These are phyloP conservation scores for Aspergillus fumigatus DNA, from an alignment of 2,329 filamentous ascomycete genomes.

Conservation along the genomic window DNA sequence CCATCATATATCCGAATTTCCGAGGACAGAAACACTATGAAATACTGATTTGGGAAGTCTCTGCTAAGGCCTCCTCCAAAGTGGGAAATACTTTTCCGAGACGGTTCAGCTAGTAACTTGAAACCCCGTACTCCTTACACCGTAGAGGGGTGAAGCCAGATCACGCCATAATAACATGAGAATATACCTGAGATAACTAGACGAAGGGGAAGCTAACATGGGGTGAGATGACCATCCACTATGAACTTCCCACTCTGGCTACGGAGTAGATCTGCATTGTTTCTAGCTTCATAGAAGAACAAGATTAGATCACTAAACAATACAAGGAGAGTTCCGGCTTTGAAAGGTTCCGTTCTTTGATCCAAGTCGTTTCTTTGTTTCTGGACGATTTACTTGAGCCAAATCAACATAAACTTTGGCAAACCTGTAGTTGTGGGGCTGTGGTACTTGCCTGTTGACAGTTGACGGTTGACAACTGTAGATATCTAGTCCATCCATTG, in stretches of 20 bases:
- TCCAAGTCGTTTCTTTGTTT: background rate
- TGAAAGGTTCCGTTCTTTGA: background rate
- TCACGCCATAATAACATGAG: background rate
- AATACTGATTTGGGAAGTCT: background rate
- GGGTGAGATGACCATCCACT: background rate
- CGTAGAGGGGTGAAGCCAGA: background rate
- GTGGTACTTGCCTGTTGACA: background rate
- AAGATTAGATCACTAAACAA: background rate
- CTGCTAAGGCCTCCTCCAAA: background rate
- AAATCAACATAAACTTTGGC: conserved; percentile 7
- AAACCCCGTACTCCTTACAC: too few species aligned
- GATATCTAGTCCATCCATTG: too few species aligned
- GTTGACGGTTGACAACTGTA: background rate
- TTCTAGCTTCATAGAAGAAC: background rate
- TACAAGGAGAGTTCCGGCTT: background rate
- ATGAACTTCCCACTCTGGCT: background rate
- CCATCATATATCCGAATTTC: background rate
- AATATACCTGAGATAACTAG: background rate
- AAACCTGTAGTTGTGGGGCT: conserved; percentile 1
- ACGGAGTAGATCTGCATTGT: background rate
- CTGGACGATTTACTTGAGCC: background rate
- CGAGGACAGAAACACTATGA: background rate
- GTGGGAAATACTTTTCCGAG: too few species aligned
- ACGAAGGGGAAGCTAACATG: too few species aligned
- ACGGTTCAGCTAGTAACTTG: too few species aligned